Base-by-base conservation (phyloP, 805 yeast genomes). In the Kodamaea kaohsiungensis region DNA sequence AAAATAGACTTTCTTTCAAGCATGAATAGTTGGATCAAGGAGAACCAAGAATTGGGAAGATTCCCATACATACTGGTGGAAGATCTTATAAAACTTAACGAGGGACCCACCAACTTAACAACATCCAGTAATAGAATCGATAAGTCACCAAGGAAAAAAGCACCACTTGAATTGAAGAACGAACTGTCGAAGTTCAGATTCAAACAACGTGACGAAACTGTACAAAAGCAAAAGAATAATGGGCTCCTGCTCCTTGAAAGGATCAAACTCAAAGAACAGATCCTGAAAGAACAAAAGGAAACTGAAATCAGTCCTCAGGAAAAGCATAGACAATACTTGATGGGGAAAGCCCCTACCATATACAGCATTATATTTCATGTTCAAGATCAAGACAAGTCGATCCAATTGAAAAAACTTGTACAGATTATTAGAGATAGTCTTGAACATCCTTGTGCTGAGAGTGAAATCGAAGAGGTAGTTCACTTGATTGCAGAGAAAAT, bases 201-300 rank as follows among this genome's bases (percentile, higher is more conserved):
- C 38, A 46, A 46, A 12, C 52, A 56, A 33, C 33, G 55, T 7
- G 50, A 52, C 39, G 61, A 52, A 46, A 15, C 30, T 10, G 51
- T 52, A 0, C 61, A 66, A 52, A 55, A 56, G 25, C 54, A 46
- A 17, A 63, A 61, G 27, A 56, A 53, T 39, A 60, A 57, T 16
- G 77, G 77, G 0, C 59, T 69, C 8, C 63, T 76, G 1, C 58
- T 79, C 5, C 55, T 78, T 10, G 78, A 79, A 43, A 63, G 82
- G 46, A 75, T 78, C 48, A 67, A 65, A 51, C 53, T 61, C 43
- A 76, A 72, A 58, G 80, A 79, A 53, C 59, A 61, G 17, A 59
- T 54, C 13, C 62, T 52, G 15, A 46, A 56, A 6, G 53, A 52
- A 1, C 39, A 27, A 19, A 39, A 53, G 10, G 59, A 62, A 8